Conservation (phyloP, 2,329 filamentous ascomycete species). For the Cercospora canescens region DNA sequence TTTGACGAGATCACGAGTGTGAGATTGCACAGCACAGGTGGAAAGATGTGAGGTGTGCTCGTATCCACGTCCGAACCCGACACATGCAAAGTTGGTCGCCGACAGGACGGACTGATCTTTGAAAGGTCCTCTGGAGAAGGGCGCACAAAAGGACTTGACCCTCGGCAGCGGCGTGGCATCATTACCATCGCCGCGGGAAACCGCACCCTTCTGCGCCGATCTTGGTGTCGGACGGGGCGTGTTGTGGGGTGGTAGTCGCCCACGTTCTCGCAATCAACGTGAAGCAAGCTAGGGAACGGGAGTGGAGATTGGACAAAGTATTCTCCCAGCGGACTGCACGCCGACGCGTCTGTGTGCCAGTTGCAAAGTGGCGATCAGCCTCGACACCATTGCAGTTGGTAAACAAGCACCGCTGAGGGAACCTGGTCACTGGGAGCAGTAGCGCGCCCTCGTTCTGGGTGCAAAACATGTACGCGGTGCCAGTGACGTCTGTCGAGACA, state of each 20-base stretch:
- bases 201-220: neutral
- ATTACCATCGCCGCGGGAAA: neutral
- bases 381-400: neutral
- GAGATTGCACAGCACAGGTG: neutral
- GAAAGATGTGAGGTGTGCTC: neutral
- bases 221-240: neutral
- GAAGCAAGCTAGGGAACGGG: neutral
- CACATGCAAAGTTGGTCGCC: neutral
- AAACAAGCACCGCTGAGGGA: neutral
- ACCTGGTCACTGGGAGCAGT: neutral
- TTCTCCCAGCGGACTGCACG: neutral
- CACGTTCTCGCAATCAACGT: slow-evolving; percentile 8
- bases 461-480: neutral
- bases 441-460: neutral
- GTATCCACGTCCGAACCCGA: neutral
- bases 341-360: neutral
- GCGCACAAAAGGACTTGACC: neutral
- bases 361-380: neutral
- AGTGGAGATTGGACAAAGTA: slow-evolving; percentile 1
- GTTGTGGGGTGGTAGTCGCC: neutral
- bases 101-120: neutral
- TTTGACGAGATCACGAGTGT: neutral
- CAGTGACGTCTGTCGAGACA: neutral
- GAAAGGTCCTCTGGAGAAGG: neutral
- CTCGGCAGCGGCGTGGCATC: neutral